Conservation (phyloP, 2,329 filamentous ascomycete species). For the Colletotrichum truncatum region DNA sequence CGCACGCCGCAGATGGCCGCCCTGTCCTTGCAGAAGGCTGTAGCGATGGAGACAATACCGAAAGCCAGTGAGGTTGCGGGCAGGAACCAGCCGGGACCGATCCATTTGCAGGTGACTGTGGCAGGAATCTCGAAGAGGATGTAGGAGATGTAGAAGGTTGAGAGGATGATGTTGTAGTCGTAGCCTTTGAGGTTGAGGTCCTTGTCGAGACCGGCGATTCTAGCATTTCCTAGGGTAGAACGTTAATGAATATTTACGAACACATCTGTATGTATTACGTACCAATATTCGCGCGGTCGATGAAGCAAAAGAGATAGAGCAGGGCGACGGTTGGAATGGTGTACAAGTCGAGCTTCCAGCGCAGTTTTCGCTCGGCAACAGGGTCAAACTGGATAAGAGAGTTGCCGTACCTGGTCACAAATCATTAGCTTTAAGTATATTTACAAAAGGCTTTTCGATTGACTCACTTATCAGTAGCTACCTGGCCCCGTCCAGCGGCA, state of each 20-base stretch:
- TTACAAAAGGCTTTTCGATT: too few species aligned
- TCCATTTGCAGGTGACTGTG: constrained; percentile 74
- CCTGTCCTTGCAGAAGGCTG: constrained; percentile 69
- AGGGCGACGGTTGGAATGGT: constrained; percentile 73
- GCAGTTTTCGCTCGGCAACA: constrained; percentile 64
- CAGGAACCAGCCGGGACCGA: constrained; percentile 78
- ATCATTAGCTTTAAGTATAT: background rate
- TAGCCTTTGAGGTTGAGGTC: constrained; percentile 68
- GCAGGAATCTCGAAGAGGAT: constrained; percentile 77
- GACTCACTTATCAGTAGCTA: constrained; percentile 55
- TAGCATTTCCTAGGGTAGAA: constrained; percentile 66
- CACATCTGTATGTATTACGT: too few species aligned
- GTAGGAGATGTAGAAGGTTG: constrained; percentile 77
- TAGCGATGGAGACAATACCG: constrained; percentile 70
- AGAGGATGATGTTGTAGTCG: constrained; percentile 76
- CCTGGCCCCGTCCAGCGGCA: constrained; percentile 53
- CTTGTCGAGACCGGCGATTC: constrained; percentile 69
- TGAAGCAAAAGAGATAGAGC: constrained; percentile 78
- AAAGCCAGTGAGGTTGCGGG: constrained; percentile 70
- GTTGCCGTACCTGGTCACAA: constrained; percentile 52
- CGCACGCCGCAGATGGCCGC: constrained; percentile 66
- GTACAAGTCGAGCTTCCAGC: constrained; percentile 71
- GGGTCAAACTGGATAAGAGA: constrained; percentile 64
- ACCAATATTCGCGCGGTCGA: constrained; percentile 80
- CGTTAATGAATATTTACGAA: too few species aligned